Evolutionary conservation across 2,329 filamentous ascomycete species (phyloP).

Genomic region (Lasiodiplodia sp.): DNA sequence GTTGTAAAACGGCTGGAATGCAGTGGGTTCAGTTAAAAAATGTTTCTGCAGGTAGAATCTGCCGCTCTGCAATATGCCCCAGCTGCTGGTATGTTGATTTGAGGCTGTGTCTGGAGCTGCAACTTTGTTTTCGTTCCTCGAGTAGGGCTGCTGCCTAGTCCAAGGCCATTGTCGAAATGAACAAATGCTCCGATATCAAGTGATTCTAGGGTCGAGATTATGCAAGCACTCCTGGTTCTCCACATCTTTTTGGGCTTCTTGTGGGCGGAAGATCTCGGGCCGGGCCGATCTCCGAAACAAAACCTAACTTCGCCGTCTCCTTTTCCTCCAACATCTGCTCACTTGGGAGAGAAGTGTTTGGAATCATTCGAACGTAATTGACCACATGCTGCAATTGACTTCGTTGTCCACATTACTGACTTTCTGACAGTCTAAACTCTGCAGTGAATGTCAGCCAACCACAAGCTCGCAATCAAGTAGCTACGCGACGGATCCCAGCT

Average conservation of each 20-base stretch:
- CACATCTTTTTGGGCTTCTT: background rate
- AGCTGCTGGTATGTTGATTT: too few relatives aligned
- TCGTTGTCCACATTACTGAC: background rate
- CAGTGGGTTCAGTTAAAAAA: too few relatives aligned
- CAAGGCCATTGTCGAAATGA: too few relatives aligned
- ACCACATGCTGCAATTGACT: background rate
- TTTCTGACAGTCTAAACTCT: background rate
- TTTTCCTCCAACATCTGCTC: background rate
- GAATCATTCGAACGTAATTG: background rate
- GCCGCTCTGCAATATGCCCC: too few relatives aligned
- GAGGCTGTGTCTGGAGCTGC: too few relatives aligned
- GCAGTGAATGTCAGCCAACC: background rate
- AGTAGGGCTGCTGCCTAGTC: too few relatives aligned
- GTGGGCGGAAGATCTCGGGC: background rate
- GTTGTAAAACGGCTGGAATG: too few relatives aligned
- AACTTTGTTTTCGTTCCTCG: too few relatives aligned
- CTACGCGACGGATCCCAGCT: background rate
- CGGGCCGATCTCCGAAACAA: background rate
- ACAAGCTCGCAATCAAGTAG: background rate
- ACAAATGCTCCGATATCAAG: too few relatives aligned
- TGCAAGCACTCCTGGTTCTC: too few relatives aligned
- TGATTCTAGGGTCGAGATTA: too few relatives aligned
- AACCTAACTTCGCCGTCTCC: background rate
- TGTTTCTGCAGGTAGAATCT: too few relatives aligned
- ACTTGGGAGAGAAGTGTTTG: background rate